Percentiles rank a stretch among this genome's conserved stretches.
Conservation (phyloP, 108 stramenopile genomes). For the Cyclotella distinguenda region DNA sequence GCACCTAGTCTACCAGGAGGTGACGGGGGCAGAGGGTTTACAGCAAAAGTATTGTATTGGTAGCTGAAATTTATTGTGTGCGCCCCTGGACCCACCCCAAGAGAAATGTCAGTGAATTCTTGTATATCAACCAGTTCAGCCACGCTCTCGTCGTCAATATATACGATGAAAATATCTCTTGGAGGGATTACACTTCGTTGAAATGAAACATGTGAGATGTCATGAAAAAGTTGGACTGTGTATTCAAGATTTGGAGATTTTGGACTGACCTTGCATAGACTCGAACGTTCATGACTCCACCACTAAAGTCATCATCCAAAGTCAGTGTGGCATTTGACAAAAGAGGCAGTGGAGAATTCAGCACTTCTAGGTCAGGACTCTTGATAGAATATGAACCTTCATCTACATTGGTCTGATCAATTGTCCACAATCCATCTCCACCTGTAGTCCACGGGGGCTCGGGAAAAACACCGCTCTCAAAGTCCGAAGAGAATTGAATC, state of each 20-base stretch:
- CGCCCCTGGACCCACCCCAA: constrained; percentile 26
- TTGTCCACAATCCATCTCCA: constrained; percentile 27
- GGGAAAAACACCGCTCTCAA: constrained; percentile 30
- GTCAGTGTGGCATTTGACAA: constrained; percentile 26
- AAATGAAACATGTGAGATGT: background rate
- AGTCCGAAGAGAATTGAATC: background rate
- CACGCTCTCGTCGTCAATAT: constrained; percentile 17
- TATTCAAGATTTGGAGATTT: background rate
- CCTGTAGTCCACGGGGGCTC: constrained; percentile 34
- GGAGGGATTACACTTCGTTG: constrained; percentile 22
- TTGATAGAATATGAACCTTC: constrained; percentile 31
- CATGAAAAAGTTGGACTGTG: background rate
- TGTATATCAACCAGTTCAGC: constrained; percentile 24
- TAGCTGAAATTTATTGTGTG: constrained; percentile 38
- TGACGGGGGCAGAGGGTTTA: constrained; percentile 12
- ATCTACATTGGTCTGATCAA: constrained; percentile 16
- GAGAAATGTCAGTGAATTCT: constrained; percentile 19
- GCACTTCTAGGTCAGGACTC: constrained; percentile 28
- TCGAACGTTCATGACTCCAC: constrained; percentile 8
- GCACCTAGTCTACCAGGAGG: constrained; percentile 24
- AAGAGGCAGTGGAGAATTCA: background rate
- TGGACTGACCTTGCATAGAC: constrained; percentile 12
- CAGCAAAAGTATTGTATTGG: constrained; percentile 27
- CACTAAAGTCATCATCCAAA: constrained; percentile 14
- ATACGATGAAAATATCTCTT: constrained; percentile 29